These are phyloP conservation scores for Microascus cirrosus DNA, from an alignment of 2,329 filamentous ascomycete species.

Conservation along the genomic window DNA sequence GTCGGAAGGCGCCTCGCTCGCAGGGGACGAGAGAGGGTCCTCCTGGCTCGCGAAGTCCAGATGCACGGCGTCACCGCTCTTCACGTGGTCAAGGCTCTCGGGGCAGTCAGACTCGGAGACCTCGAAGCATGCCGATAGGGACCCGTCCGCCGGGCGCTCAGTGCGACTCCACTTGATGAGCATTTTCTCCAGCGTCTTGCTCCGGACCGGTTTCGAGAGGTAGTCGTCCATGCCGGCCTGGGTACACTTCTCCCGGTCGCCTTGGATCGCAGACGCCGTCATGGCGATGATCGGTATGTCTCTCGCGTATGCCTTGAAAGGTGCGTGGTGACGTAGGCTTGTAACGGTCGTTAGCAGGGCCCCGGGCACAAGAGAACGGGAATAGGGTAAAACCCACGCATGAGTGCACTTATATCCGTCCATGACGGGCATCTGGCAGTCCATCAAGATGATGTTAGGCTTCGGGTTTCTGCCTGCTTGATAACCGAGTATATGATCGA, in stretches of 20 bases:
- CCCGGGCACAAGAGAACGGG: not conserved
- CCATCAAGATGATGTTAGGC: constrained; percentile 70
- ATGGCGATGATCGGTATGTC: constrained; percentile 65
- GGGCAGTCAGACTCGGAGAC: constrained; percentile 30
- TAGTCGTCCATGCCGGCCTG: constrained; percentile 70
- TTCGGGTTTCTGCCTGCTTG: constrained; percentile 37
- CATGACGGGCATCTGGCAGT: constrained; percentile 65
- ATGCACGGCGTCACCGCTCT: constrained; percentile 27
- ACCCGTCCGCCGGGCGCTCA: constrained; percentile 11
- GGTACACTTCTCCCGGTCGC: constrained; percentile 63
- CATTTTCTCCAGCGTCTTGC: constrained; percentile 57
- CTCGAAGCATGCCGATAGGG: constrained; percentile 11
- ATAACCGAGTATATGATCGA: constrained; percentile 57
- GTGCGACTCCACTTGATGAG: constrained; percentile 54
- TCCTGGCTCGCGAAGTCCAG: constrained; percentile 8
- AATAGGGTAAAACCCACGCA: constrained; percentile 18
- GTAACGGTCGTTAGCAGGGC: not conserved
- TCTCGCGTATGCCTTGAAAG: constrained; percentile 48
- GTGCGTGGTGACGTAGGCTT: constrained; percentile 50
- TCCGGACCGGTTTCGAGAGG: constrained; percentile 61
- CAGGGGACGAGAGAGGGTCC: not conserved
- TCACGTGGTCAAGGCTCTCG: constrained; percentile 29
- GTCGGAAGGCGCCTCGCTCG: not conserved
- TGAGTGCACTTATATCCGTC: constrained; percentile 72
- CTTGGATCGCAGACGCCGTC: constrained; percentile 60